Evolutionary conservation across 2,329 filamentous ascomycete species (phyloP), one percentile per base, ranked within the genome.

Genomic region (Botrytis byssoidea): DNA sequence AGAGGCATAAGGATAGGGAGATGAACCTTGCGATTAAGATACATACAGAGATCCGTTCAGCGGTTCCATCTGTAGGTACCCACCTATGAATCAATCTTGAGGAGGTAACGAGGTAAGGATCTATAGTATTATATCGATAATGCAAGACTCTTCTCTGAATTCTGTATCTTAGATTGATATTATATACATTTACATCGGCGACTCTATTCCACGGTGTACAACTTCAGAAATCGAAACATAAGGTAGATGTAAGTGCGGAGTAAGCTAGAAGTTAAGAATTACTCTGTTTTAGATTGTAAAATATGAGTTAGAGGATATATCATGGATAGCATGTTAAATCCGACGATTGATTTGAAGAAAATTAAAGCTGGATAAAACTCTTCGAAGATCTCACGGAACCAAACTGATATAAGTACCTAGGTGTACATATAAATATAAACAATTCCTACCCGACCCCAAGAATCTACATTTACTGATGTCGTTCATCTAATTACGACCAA

Each of bases 341-440:
- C 12, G 14, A 29, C 8, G 25, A 16, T 16, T 7, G 5, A 1
- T 0, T 8, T 29, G 0, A 55, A 16, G 12, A 2, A 29, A n/a
- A 16, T 8, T 2, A 29, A 55, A 55, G 12, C 51, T 55, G 12
- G 12, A 29, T 55, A 29, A 1, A 55, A 55, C 10, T 16, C 25
- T 55, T 3, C 44, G 20, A 46, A 46, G 44, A 22, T 46, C 44
- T 46, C 44, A 9, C 7, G 1, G 44, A 22, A 46, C 2, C 20
- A 46, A 22, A 46, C 18, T 22, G 44, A 46, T 46, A 46, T 20
- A 22, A 22, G 7, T 10, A 40, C 37, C 37, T 40, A 40, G 37
- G 37, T 22, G 22, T 22, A 20, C 44, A 9, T 46, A 9, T 9
- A 20, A 44, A 44, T 20, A 22, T 46, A 3, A 22, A 46, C 2